Base-by-base conservation (phyloP, 176 grass and related monocot species). In the Lolium perenne region DNA sequence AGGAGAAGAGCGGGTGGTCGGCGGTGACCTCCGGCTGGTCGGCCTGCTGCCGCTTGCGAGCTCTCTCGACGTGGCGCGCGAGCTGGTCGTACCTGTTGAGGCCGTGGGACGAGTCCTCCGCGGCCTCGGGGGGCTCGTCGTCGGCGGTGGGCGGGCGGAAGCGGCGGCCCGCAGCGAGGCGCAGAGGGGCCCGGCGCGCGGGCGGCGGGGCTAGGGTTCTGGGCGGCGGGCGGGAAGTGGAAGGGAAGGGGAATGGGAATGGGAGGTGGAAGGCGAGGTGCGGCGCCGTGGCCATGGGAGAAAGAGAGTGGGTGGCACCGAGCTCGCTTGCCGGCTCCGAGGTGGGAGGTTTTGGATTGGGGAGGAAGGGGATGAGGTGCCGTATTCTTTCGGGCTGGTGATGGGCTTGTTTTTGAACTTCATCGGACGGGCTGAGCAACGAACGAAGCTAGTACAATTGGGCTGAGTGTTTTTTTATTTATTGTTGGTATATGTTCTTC, bases 41-140 rank as follows among this genome's bases (percentile, higher is more conserved):
- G 16, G 88, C 83, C n/a, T 92, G 80, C 38, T 89, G 84, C 48
- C 81, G 77, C 2, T 88, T 87, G 5, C 86, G 88, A 3, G 90
- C 93, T 6, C 96, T 78, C 60, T 92, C 92, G 3, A 94, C 96
- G 59, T 91, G 90, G 38, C 92, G 90, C 23, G 86, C 84, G 40
- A 98, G 88, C 76, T 94, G 88, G 71, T 92, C 81, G 74, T 86
- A 86, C 48, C 90, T 88, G 74, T 83, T 83, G 90, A 98, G 90
- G 1, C 96, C 92, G 53, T 98, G 93, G 75, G 93, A 94, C 26
- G 91, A 89, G 70, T 98, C 96, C 86, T 98, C 93, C 10, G 96
- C 92, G 38, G 90, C 93, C 84, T 98, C 96, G 2, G 93, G 93
- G 3, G 92, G 96, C 70, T 98, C 92, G 60, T 92, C 89, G 84